phyloP scores from a whole-genome alignment of 495 filamentous ascomycete genomes.

The Hypoxylon fragiforme region DNA sequence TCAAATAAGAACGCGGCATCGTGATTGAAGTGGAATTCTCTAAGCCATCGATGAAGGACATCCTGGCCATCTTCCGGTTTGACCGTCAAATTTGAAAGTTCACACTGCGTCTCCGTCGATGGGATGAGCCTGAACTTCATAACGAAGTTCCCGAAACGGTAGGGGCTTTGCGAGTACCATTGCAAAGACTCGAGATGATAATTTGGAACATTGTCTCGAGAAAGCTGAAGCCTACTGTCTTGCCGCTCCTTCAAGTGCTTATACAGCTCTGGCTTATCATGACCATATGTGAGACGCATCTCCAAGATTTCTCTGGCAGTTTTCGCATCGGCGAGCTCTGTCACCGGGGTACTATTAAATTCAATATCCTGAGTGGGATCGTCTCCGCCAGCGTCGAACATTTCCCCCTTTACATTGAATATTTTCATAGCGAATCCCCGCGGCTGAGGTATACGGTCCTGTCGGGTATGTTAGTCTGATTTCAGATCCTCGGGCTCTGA shows the following conservation, averaged over 20 bases:
- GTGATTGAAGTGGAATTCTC: slow-evolving; percentile 46
- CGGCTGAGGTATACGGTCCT: slow-evolving; percentile 49
- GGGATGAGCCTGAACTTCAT: slow-evolving; percentile 53
- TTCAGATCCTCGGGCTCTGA: neutral
- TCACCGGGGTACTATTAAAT: slow-evolving; percentile 52
- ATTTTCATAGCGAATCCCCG: slow-evolving; percentile 56
- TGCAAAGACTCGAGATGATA: slow-evolving; percentile 47
- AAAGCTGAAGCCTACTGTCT: slow-evolving; percentile 49
- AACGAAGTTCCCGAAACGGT: slow-evolving; percentile 53
- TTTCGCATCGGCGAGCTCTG: slow-evolving; percentile 52
- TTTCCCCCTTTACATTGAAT: slow-evolving; percentile 50
- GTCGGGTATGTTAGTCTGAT: neutral
- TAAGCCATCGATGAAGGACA: slow-evolving; percentile 47
- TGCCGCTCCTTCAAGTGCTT: slow-evolving; percentile 45
- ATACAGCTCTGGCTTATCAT: slow-evolving; percentile 42
- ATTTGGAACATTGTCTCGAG: slow-evolving; percentile 42
- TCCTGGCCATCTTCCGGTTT: slow-evolving; percentile 45
- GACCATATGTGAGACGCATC: slow-evolving; percentile 48
- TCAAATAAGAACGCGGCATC: slow-evolving; percentile 53
- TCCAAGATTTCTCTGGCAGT: slow-evolving; percentile 52
- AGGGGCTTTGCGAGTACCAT: slow-evolving; percentile 54
- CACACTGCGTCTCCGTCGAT: slow-evolving; percentile 40
- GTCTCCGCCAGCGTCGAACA: slow-evolving; percentile 44
- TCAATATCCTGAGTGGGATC: slow-evolving; percentile 51
- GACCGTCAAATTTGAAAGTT: slow-evolving; percentile 45